phyloP scores from a whole-genome alignment of 2,329 filamentous ascomycete species.

The Xylariales sp. region DNA sequence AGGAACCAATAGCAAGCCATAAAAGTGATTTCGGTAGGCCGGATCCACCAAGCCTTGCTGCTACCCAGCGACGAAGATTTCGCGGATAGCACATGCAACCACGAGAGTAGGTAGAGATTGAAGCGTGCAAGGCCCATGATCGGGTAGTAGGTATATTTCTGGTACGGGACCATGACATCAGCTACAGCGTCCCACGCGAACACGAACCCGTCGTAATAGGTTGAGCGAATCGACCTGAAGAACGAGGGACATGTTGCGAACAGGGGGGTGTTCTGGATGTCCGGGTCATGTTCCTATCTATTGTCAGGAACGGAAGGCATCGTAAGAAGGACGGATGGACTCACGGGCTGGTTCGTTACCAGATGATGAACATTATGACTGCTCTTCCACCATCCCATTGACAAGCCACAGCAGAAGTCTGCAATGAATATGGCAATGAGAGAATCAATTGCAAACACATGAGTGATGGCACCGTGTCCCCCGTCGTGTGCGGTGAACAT shows the following conservation, averaged over 20 bases:
- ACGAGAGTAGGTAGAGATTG: conserved; percentile 66
- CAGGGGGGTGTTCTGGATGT: conserved; percentile 63
- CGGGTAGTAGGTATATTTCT: conserved; percentile 66
- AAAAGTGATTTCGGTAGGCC: conserved; percentile 59
- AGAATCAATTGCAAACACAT: conserved; percentile 53
- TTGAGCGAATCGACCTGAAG: conserved; percentile 58
- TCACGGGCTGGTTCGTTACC: conserved; percentile 56
- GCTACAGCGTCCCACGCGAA: conserved; percentile 60
- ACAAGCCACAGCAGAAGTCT: conserved; percentile 61
- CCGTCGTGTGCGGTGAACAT: conserved; percentile 66
- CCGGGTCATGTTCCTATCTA: conserved; percentile 48
- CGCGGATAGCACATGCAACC: conserved; percentile 57
- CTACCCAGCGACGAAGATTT: conserved; percentile 51
- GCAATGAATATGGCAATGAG: conserved; percentile 59
- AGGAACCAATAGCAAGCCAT: conserved; percentile 63
- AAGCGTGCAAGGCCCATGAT: conserved; percentile 64
- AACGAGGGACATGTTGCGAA: conserved; percentile 64
- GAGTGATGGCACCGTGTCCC: conserved; percentile 53
- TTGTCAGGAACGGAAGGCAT: background rate
- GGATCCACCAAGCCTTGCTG: conserved; percentile 60
- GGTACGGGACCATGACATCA: conserved; percentile 54
- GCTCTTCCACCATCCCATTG: conserved; percentile 66
- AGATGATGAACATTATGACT: conserved; percentile 66
- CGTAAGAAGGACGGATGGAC: background rate
- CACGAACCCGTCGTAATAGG: conserved; percentile 57